Evolutionary conservation across 345 rosid genomes (phyloP).

Genomic region (Leavenworthia alabamica): DNA sequence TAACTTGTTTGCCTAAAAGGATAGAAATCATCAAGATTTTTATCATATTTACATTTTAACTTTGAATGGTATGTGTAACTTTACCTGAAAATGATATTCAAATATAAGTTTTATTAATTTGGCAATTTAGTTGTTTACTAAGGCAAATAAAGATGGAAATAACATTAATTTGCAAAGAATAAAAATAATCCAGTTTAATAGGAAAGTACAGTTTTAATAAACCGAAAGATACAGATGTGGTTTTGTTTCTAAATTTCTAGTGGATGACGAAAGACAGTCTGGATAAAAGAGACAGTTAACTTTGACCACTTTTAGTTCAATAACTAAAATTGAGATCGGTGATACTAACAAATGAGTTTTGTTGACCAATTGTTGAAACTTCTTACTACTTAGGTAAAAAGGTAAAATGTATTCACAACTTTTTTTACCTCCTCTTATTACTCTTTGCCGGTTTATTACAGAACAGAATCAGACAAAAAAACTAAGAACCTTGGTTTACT

Average conservation of each 20-base stretch:
- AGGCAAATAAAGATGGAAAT: background rate
- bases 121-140: background rate
- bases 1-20: background rate
- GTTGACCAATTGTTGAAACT: slow-evolving; percentile 38
- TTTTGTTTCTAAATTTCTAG: no score
- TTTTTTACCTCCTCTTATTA: background rate
- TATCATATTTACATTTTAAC: background rate
- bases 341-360: slow-evolving; percentile 35
- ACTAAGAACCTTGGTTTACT: background rate
- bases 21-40: background rate
- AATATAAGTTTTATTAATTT: background rate
- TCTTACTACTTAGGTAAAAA: slow-evolving; percentile 10
- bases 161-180: background rate
- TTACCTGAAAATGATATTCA: no score
- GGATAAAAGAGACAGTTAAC: no score
- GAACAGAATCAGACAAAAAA: background rate
- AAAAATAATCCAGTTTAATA: background rate
- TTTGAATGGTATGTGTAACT: no score
- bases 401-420: background rate
- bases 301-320: no score
- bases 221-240: no score
- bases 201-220: no score
- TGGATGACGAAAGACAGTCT: no score
- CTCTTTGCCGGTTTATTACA: slow-evolving; percentile 4
- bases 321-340: background rate